Base-by-base conservation (phyloP, 192 early-diverging fungal species). In the Pecoramyces ruminantium region DNA sequence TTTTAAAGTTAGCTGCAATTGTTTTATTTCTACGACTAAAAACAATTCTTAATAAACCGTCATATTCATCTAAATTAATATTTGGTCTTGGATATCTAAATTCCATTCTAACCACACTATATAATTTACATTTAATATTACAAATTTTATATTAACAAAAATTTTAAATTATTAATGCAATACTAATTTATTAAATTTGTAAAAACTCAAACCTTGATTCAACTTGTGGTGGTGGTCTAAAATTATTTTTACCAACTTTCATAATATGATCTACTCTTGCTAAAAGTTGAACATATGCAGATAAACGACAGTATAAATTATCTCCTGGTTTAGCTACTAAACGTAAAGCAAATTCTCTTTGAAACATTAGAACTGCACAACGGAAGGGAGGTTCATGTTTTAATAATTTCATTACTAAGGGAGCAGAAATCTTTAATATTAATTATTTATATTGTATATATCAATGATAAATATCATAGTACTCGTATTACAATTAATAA, bases 171-270 rank as follows among this genome's bases (percentile, higher is more conserved):
- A n/a, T n/a, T n/a, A n/a, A n/a, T n/a, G n/a, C n/a, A n/a, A n/a
- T n/a, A n/a, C n/a, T n/a, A n/a, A n/a, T n/a, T n/a, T n/a, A n/a
- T n/a, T n/a, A n/a, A n/a, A n/a, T n/a, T n/a, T n/a, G n/a, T n/a
- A n/a, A n/a, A n/a, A n/a, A n/a, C 8, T 27, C 51, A 8, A 9
- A 67, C 51, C 51, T 67, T 82, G 94, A 94, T 83, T 99, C 97
- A 38, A 99, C 97, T 80, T 97, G 91, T 27, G 97, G 97, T 82
- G 96, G 96, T 79, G 97, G 97, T 81, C 95, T 89, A 86, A 99
- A 99, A 87, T 97, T 98, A 88, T 98, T 98, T 86, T 93, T 95
- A 81, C 95, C 95, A 12, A 99, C 92, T 87, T 97, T 99, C 96
- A 98, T 98, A 67, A 98, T 91, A 81, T 97, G 97, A 78, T 94